Conservation (phyloP, 257 asterid species). For the Solanum piurae region DNA sequence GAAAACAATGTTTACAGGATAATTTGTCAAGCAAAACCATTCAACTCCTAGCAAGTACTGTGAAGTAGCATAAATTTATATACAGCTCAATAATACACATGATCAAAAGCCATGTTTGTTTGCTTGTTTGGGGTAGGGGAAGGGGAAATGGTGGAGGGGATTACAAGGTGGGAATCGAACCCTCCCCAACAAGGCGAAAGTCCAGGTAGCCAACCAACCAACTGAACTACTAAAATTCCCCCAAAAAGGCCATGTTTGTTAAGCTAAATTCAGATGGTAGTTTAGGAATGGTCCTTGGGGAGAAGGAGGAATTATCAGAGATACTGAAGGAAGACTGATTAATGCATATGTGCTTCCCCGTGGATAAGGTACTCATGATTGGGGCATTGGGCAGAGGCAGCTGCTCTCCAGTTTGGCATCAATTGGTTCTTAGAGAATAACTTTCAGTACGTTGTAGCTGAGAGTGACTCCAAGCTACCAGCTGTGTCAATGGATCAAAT, state of each 20-base stretch:
- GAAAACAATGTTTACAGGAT: not conserved
- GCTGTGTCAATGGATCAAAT: not conserved
- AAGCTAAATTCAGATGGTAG: not conserved
- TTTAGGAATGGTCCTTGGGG: not conserved
- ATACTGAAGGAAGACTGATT: not conserved
- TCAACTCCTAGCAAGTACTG: not conserved
- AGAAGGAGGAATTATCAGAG: not conserved
- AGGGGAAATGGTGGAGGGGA: not conserved
- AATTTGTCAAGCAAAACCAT: not conserved
- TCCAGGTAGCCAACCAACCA: not conserved
- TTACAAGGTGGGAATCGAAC: not conserved
- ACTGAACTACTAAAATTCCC: not conserved
- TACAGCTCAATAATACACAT: not conserved
- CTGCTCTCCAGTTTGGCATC: not conserved
- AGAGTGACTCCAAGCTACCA: not conserved
- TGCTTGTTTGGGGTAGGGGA: not conserved
- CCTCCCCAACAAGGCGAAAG: not conserved
- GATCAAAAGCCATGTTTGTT: not conserved
- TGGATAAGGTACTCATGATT: not conserved
- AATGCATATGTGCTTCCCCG: not conserved
- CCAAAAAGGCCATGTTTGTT: not conserved
- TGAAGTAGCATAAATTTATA: not conserved
- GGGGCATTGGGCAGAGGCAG: not conserved
- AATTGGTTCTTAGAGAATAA: not conserved
- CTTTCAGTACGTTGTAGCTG: not conserved